These are phyloP conservation scores for Claviceps sp. DNA, from an alignment of 2,329 filamentous ascomycete genomes.

Conservation along the genomic window DNA sequence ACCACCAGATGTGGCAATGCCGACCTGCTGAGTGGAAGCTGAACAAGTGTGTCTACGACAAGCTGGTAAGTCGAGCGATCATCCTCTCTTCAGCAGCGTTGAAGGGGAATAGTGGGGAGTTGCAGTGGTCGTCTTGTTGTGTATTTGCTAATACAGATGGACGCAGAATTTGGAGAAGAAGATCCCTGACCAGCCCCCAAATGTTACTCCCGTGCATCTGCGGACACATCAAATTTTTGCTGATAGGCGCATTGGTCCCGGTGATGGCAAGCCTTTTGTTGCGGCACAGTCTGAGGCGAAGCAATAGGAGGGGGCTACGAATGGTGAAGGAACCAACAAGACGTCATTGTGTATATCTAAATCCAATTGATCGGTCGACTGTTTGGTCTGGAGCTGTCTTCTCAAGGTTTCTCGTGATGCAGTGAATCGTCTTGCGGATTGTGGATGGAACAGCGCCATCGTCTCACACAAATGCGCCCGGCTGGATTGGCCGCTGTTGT, in stretches of 20 bases:
- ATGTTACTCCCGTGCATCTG: slow-evolving; percentile 61
- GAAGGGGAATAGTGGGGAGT: too few species aligned
- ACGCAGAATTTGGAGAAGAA: slow-evolving; percentile 65
- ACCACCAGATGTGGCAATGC: slow-evolving; percentile 96
- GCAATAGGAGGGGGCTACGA: slow-evolving; percentile 16
- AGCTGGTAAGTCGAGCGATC: slow-evolving; percentile 54
- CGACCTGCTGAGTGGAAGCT: slow-evolving; percentile 74
- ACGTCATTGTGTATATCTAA: slow-evolving; percentile 4
- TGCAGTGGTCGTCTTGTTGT: too few species aligned
- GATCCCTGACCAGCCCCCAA: slow-evolving; percentile 59
- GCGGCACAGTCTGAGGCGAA: slow-evolving; percentile 22
- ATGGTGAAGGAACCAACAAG: background rate
- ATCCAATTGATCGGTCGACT: background rate
- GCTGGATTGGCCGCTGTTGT: too few species aligned
- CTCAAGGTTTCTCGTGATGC: too few species aligned
- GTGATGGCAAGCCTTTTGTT: slow-evolving; percentile 30
- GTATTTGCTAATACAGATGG: background rate
- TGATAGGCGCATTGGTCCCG: slow-evolving; percentile 33
- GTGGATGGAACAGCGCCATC: too few species aligned
- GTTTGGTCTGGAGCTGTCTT: background rate
- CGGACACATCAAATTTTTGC: slow-evolving; percentile 51
- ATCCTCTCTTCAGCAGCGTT: background rate
- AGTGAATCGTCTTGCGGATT: too few species aligned
- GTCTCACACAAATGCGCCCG: too few species aligned
- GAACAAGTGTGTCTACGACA: slow-evolving; percentile 92